A percentile compares a stretch with the other conserved stretches of the same genome.
phyloP scores from a whole-genome alignment of 176 grass and related monocot genomes.

The Melocanna baccifera region DNA sequence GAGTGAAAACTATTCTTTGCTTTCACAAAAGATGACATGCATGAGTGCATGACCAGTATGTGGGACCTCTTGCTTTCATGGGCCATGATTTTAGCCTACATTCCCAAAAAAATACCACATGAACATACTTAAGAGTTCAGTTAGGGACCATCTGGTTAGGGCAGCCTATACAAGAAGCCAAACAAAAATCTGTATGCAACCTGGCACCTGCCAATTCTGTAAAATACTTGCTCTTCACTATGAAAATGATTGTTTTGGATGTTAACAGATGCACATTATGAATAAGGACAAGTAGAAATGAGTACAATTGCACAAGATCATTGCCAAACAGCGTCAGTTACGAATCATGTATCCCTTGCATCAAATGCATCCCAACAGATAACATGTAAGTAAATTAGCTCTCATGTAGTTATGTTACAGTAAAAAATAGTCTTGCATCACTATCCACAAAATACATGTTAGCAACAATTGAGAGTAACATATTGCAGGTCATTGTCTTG shows the following conservation, averaged over 20 bases:
- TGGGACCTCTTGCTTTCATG: not conserved
- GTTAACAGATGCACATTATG: conserved; percentile 2
- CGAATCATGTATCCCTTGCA: conserved; percentile 19
- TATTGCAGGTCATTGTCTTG: not conserved
- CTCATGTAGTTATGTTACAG: not conserved
- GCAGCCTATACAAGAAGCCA: not conserved
- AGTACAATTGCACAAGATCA: conserved; percentile 26
- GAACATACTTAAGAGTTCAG: conserved; percentile 22
- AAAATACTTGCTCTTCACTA: conserved; percentile 2
- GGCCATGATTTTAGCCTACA: not conserved
- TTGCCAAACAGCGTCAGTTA: conserved; percentile 9
- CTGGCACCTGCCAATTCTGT: conserved; percentile 3
- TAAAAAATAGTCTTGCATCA: not conserved
- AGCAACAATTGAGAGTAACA: conserved; percentile 8
- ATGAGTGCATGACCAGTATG: not conserved
- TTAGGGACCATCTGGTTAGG: conserved; percentile 18
- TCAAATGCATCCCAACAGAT: conserved; percentile 21
- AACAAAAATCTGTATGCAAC: conserved; percentile 9
- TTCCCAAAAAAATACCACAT: conserved; percentile 28
- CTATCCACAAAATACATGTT: not conserved
- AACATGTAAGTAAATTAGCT: not conserved
- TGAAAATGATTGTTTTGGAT: conserved; percentile 24
- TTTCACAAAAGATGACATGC: not conserved
- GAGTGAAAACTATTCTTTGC: not conserved
- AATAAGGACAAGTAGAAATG: conserved; percentile 32